Conservation (phyloP, 2,329 filamentous ascomycete species). For the Aspergillus clavatus region DNA sequence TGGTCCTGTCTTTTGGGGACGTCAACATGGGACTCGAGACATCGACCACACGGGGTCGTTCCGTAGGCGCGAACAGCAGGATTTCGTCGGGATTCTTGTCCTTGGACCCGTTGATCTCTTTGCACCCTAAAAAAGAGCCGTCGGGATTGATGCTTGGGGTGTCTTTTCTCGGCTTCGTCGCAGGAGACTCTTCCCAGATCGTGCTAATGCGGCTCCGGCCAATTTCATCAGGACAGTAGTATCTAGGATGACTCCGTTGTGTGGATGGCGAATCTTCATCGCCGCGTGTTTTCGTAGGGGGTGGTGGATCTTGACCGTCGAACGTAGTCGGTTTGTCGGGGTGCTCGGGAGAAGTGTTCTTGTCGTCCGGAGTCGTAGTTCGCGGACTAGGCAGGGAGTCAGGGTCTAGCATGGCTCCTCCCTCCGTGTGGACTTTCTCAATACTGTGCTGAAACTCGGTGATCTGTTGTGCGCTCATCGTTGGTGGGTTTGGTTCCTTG, state of each 20-base stretch:
- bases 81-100: constrained; percentile 38
- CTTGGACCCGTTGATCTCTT: constrained; percentile 31
- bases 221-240: constrained; percentile 38
- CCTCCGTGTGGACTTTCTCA: constrained; percentile 27
- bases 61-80: constrained; percentile 28
- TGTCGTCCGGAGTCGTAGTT: constrained; percentile 25
- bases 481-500: constrained; percentile 38
- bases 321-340: constrained; percentile 13
- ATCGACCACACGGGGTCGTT: constrained; percentile 21
- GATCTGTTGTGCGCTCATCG: constrained; percentile 38
- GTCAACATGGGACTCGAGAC: constrained; percentile 20
- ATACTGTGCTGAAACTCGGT: constrained; percentile 37
- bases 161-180: constrained; percentile 21
- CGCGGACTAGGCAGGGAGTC: constrained; percentile 31
- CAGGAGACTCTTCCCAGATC: constrained; percentile 31
- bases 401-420: constrained; percentile 28
- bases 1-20: constrained; percentile 17
- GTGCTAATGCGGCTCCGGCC: constrained; percentile 35
- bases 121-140: constrained; percentile 40
- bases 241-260: constrained; percentile 15
- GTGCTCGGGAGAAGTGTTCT: constrained; percentile 24
- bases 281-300: constrained; percentile 3
- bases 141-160: constrained; percentile 20
- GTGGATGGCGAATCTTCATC: constrained; percentile 7
- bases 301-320: constrained; percentile 17